Evolutionary conservation across 2,329 filamentous ascomycete species (phyloP), one percentile per base, ranked within the genome.

Genomic region (Chrysoporthe puriensis): DNA sequence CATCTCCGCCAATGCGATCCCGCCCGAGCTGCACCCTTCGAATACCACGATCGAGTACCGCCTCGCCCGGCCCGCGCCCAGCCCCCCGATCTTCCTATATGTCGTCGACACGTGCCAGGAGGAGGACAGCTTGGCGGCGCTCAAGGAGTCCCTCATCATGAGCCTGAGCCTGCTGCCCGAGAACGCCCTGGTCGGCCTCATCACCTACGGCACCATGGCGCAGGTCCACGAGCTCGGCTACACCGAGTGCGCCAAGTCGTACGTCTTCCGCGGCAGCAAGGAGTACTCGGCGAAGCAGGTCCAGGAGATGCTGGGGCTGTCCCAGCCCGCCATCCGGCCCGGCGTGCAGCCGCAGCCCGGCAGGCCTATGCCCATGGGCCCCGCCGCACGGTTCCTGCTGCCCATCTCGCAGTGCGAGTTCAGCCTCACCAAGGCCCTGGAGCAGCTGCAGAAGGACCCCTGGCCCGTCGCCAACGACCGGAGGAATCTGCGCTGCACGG

Each of bases 201-300:
- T 96, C 74, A 96, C 93, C 59, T 96, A 89, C 76, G 96, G 96
- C 70, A 98, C 96, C 56, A 98, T 97, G 93, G 89, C 93, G 43
- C 94, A 97, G 87, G 93, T 99, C 21, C 96, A 99, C 78, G 96
- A 99, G 81, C 93, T 99, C 73, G 96, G 96, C 66, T 99, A 99
- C 77, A 94, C 92, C 66, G 96, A 98, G 80, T 99, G 96, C 80
- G 93, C 96, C 72, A 99, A 98, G 81, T 97, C 95, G 6, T 99
- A 97, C 76, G 96, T 99, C 54, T 99, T 99, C 86, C 89, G 95
- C 66, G 96, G 96, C 50, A 97, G 90, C 84, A 99, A 98, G 84
- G 96, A 99, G 76, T 99, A 99, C 79, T 87, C 90, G n/a, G 92
- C 94, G 64, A 98, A 98, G 82, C 94, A 98, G 78, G 94, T 99